Percentiles rank a stretch among this genome's conserved stretches.
Evolutionary conservation across 805 yeast genomes (phyloP).

Genomic region (Lipomyces mesembrius): DNA sequence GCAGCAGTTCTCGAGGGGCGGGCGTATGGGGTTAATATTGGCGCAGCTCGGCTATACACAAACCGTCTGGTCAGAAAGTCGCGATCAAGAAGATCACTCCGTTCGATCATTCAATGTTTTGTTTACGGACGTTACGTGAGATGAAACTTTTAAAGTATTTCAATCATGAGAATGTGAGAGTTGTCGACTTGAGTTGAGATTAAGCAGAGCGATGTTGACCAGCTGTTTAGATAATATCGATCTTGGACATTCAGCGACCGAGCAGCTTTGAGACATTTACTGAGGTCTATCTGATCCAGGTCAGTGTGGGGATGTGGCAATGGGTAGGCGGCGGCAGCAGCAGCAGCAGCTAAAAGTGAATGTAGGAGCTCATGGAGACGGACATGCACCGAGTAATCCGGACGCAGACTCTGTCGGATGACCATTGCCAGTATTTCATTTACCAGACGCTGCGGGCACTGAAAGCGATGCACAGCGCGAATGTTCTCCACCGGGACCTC

Average conservation of each 20-base stretch:
- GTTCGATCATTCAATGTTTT: constrained; percentile 85
- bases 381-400: constrained; percentile 81
- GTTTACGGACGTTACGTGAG: constrained; percentile 86
- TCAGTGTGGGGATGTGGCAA: background rate
- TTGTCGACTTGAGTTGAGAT: background rate
- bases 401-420: constrained; percentile 83
- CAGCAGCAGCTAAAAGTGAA: background rate
- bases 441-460: constrained; percentile 90
- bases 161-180: constrained; percentile 76
- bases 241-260: constrained; percentile 88
- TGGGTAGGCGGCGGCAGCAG: constrained; percentile 2
- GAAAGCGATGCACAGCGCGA: constrained; percentile 90
- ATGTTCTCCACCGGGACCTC: constrained; percentile 89
- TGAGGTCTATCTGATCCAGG: constrained; percentile 74
- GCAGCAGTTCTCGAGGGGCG: too few species aligned
- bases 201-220: background rate
- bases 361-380: constrained; percentile 87
- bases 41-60: constrained; percentile 79
- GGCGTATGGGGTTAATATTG: background rate
- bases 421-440: constrained; percentile 90
- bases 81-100: constrained; percentile 96
- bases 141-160: constrained; percentile 86
- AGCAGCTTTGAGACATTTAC: constrained; percentile 71
- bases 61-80: constrained; percentile 84
- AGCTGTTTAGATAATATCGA: constrained; percentile 64